These are phyloP conservation scores for Psilocybe cyanescens DNA, from an alignment of 768 basidiomycete species.

Conservation along the genomic window DNA sequence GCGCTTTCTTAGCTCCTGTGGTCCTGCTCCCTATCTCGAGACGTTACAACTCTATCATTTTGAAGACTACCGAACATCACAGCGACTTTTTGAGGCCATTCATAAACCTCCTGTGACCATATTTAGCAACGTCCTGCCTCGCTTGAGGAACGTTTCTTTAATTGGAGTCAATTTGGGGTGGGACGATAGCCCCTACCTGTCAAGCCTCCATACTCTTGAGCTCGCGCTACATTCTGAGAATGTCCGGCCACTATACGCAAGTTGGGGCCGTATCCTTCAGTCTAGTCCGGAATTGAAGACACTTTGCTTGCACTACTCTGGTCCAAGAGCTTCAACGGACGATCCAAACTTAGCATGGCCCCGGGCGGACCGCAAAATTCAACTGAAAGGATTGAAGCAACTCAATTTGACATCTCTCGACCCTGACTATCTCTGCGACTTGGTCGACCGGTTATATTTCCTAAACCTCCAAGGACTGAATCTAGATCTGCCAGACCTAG, in stretches of 20 bases:
- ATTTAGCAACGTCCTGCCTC: slow-evolving; percentile 56
- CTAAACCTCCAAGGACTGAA: slow-evolving; percentile 48
- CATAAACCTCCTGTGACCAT: slow-evolving; percentile 60
- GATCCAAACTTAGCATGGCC: slow-evolving; percentile 42
- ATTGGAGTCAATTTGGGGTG: slow-evolving; percentile 72
- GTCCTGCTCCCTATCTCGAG: slow-evolving; percentile 57
- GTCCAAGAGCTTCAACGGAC: slow-evolving; percentile 42
- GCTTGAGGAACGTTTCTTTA: slow-evolving; percentile 56
- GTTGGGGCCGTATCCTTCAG: slow-evolving; percentile 59
- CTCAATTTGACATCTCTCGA: slow-evolving; percentile 60
- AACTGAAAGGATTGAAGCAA: slow-evolving; percentile 41
- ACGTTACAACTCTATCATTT: slow-evolving; percentile 70
- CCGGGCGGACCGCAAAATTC: slow-evolving; percentile 33
- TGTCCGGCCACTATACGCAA: slow-evolving; percentile 56
- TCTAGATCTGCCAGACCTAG: slow-evolving; percentile 59
- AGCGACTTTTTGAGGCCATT: slow-evolving; percentile 59
- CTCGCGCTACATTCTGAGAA: slow-evolving; percentile 63
- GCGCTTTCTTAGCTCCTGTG: slow-evolving; percentile 51
- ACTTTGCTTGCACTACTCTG: slow-evolving; percentile 62
- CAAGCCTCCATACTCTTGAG: slow-evolving; percentile 52
- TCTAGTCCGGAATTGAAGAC: slow-evolving; percentile 49
- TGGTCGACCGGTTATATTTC: slow-evolving; percentile 49
- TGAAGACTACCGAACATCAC: slow-evolving; percentile 54
- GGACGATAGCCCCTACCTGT: slow-evolving; percentile 53
- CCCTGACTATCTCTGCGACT: slow-evolving; percentile 50